Evolutionary conservation across 2,329 filamentous ascomycete genomes (phyloP).

Genomic region (Lecanicillium sp.): DNA sequence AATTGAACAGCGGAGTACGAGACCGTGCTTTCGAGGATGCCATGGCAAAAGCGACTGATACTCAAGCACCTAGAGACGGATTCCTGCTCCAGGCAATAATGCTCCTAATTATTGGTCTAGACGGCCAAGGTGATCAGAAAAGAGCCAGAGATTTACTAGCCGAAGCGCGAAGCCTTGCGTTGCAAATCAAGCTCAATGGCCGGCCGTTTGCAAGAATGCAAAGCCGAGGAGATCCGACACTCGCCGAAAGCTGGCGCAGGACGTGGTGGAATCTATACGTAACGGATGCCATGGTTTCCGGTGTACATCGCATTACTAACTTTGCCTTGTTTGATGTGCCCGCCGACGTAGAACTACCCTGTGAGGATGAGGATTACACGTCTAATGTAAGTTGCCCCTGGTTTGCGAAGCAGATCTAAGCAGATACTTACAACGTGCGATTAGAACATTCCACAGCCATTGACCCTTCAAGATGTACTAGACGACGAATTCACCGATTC

Average conservation of each 20-base stretch:
- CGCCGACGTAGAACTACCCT: slow-evolving; percentile 66
- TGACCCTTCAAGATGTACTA: slow-evolving; percentile 69
- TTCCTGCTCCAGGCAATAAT: slow-evolving; percentile 72
- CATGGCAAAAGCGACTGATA: slow-evolving; percentile 39
- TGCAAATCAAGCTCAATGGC: slow-evolving; percentile 70
- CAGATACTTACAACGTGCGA: slow-evolving; percentile 1
- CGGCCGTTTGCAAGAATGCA: slow-evolving; percentile 57
- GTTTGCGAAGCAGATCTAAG: not conserved
- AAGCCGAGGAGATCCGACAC: slow-evolving; percentile 55
- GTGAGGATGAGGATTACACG: slow-evolving; percentile 67
- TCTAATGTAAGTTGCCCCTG: slow-evolving; percentile 32
- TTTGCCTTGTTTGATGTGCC: slow-evolving; percentile 61
- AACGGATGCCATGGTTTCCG: slow-evolving; percentile 75
- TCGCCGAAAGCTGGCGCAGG: slow-evolving; percentile 77
- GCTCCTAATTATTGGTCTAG: slow-evolving; percentile 67
- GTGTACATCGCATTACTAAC: slow-evolving; percentile 64
- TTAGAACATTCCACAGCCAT: slow-evolving; percentile 49
- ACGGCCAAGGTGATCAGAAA: slow-evolving; percentile 65
- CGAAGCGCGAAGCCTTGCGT: slow-evolving; percentile 60
- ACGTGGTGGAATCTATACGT: slow-evolving; percentile 86
- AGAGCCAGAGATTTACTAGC: slow-evolving; percentile 60
- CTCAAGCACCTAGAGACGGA: slow-evolving; percentile 40
- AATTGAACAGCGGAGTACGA: slow-evolving; percentile 32
- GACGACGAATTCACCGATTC: slow-evolving; percentile 63
- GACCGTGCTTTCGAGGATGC: slow-evolving; percentile 51